phyloP scores from a whole-genome alignment of 2,329 filamentous ascomycete species.

The Pestalotiopsis sp. region DNA sequence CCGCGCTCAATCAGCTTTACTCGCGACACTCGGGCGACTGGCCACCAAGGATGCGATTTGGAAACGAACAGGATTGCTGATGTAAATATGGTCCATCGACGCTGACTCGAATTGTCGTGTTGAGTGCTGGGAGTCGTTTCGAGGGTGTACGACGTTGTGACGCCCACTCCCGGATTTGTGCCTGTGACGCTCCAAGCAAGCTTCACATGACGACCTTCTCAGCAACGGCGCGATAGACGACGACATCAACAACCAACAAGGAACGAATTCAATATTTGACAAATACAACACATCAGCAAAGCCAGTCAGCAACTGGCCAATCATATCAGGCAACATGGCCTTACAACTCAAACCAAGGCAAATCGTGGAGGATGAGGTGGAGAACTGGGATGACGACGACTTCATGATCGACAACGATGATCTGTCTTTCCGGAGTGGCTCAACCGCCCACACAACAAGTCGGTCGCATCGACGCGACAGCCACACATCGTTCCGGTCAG shows the following conservation, averaged over 20 bases:
- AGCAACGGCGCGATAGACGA: background rate
- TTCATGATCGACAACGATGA: slow-evolving; percentile 72
- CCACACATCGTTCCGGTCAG: slow-evolving; percentile 83
- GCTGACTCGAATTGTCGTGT: slow-evolving; percentile 7
- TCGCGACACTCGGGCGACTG: background rate
- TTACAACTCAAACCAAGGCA: slow-evolving; percentile 55
- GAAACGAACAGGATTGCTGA: background rate
- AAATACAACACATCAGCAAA: background rate
- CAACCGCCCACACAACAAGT: slow-evolving; percentile 40
- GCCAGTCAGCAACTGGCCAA: background rate
- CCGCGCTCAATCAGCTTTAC: background rate
- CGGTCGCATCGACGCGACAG: slow-evolving; percentile 69
- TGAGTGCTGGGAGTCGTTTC: slow-evolving; percentile 6
- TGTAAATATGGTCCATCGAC: slow-evolving; percentile 11
- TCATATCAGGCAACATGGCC: slow-evolving; percentile 50
- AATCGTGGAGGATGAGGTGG: slow-evolving; percentile 62
- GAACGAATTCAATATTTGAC: background rate
- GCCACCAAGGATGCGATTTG: slow-evolving; percentile 5
- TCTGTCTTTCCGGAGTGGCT: slow-evolving; percentile 60
- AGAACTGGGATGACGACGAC: slow-evolving; percentile 81
- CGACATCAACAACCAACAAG: background rate
- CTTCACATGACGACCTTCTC: background rate
- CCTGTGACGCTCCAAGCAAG: background rate
- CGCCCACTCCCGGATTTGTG: background rate
- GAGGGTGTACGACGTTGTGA: background rate